Conservation (phyloP, 345 rosid species). For the Eucalyptus cladocalyx region DNA sequence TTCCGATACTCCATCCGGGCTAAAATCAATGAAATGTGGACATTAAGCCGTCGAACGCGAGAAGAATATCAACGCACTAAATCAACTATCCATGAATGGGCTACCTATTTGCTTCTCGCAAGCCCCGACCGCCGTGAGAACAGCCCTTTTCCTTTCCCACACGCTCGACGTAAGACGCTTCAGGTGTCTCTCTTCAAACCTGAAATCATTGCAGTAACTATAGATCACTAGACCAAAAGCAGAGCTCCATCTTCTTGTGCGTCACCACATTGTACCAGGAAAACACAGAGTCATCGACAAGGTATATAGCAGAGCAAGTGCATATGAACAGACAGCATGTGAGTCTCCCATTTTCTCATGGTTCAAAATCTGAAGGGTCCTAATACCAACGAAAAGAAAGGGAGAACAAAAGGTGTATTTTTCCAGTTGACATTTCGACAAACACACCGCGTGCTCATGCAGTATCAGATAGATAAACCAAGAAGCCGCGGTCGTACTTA, state of each 20-base stretch:
- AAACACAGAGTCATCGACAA: neutral
- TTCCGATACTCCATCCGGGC: neutral
- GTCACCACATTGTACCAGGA: neutral
- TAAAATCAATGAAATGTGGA: neutral
- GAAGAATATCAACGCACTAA: neutral
- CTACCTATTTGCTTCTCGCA: neutral
- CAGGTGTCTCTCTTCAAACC: neutral
- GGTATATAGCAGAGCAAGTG: neutral
- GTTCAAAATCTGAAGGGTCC: neutral
- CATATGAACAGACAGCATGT: neutral
- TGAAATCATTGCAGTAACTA: neutral
- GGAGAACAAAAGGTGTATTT: neutral
- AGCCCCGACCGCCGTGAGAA: neutral
- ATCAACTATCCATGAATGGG: neutral
- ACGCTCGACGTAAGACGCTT: neutral
- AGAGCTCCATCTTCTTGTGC: neutral
- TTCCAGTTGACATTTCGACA: neutral
- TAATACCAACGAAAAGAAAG: neutral
- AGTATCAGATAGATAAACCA: neutral
- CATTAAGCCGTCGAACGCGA: neutral
- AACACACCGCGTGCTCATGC: neutral
- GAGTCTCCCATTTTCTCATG: neutral
- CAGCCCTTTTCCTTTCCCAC: neutral
- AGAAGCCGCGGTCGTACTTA: neutral
- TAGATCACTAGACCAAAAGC: neutral